Percentiles rank a stretch among this genome's conserved stretches.
Conservation (phyloP, 306 rosid genomes). For the Luffa aegyptiaca region DNA sequence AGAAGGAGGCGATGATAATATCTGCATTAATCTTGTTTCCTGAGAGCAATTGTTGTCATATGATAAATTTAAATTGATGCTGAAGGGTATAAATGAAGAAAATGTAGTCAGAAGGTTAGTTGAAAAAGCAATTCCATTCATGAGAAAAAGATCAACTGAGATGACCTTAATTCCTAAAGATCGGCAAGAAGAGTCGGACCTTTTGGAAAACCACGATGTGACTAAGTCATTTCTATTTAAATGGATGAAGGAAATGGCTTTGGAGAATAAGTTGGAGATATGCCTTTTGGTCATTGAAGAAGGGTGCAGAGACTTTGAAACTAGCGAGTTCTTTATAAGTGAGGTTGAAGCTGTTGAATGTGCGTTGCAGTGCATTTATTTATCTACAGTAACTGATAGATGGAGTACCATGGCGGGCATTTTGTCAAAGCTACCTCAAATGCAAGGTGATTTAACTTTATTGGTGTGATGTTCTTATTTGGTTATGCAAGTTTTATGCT, state of each 20-base stretch:
- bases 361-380: constrained; percentile 86
- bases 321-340: constrained; percentile 43
- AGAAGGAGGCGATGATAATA: constrained; percentile 42
- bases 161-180: constrained; percentile 20
- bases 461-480: constrained; percentile 12
- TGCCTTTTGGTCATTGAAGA: constrained; percentile 73
- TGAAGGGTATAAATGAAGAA: constrained; percentile 71
- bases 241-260: constrained; percentile 86
- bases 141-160: constrained; percentile 48
- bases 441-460: constrained; percentile 51
- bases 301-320: constrained; percentile 61
- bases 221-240: constrained; percentile 72
- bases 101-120: constrained; percentile 45
- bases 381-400: constrained; percentile 70
- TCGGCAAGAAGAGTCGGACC: constrained; percentile 18
- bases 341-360: constrained; percentile 75
- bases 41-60: constrained; percentile 72
- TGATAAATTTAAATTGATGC: constrained; percentile 80
- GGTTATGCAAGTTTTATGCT: no score
- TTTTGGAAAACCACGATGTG: constrained; percentile 24
- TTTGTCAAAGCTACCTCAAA: constrained; percentile 69
- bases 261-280: constrained; percentile 69
- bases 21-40: constrained; percentile 43
- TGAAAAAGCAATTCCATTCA: constrained; percentile 70
- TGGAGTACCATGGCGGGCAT: constrained; percentile 82